Base-by-base conservation (phyloP, 257 asterid genomes). In the Nicotiana paniculata region DNA sequence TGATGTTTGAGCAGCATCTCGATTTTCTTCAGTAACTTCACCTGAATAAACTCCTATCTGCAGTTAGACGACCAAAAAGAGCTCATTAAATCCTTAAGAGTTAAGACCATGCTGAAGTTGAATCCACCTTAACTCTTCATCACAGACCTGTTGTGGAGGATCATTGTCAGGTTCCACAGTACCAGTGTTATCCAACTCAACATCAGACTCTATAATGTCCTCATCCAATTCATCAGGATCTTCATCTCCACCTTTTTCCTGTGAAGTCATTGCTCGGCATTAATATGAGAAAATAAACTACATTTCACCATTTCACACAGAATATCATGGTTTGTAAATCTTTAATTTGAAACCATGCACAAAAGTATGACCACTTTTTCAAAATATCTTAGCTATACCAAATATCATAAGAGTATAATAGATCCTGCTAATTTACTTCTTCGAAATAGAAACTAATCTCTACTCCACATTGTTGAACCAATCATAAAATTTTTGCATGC, bases 11-110 rank as follows among this genome's bases (percentile, higher is more conserved):
- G 97, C 97, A 81, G 88, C 86, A 72, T 90, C 97, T 86, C 79
- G 89, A 74, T 83, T 88, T 85, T 91, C 94, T 66, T 91, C 97
- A 0, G 91, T 91, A 76, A 90, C 94, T 87, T 93, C 97, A 82
- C 65, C 26, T 5, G 90, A 86, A 83, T 91, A 79, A 83, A 91
- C 94, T 33, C 97, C 98, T 97, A 94, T 93, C 97, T 93, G 85
- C 82, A 74, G 81, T 74, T 21, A 77, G 48, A 82, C 46, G 43
- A 61, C 39, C 55, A 13, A 3, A 13, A 66, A 81, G 35, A 68
- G 54, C 11, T 7, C 32, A 61, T 37, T 51, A 43, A 78, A 67
- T 8, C 85, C 16, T 43, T 43, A 77, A 12, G 51, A 43, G 51
- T 43, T 43, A 48, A 51, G 43, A 21, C 0, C 15, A 13, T 55